Conservation (phyloP, 1,139 yeast genomes). For the Yamadazyma aaseri region DNA sequence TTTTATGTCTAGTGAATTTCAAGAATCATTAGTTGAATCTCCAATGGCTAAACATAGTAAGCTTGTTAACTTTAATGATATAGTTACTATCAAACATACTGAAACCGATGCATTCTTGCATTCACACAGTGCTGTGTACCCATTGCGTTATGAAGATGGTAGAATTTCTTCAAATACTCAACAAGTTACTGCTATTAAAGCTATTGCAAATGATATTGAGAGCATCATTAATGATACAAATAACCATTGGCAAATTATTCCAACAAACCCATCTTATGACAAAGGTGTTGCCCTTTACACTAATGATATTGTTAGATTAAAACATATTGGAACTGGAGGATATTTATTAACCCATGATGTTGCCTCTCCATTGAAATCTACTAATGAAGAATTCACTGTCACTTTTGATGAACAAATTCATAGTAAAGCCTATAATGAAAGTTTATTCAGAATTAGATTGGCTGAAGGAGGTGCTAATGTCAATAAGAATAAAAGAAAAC, state of each 20-base stretch:
- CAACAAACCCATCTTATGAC: constrained; percentile 46
- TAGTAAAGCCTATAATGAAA: constrained; percentile 57
- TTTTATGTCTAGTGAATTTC: constrained; percentile 92
- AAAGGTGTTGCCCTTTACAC: constrained; percentile 34
- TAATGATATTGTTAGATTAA: constrained; percentile 73
- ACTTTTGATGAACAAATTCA: constrained; percentile 45
- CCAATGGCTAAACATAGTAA: constrained; percentile 71
- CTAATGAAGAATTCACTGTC: constrained; percentile 89
- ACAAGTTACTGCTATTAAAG: constrained; percentile 75
- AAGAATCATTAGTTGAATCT: constrained; percentile 85
- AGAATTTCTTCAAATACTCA: constrained; percentile 94
- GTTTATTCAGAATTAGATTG: constrained; percentile 74
- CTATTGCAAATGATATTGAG: constrained; percentile 24
- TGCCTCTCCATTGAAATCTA: constrained; percentile 89
- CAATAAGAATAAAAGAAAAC: constrained; percentile 47
- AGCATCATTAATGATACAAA: constrained; percentile 58
- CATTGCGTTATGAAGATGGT: constrained; percentile 93
- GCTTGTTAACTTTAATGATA: constrained; percentile 72
- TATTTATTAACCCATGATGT: constrained; percentile 89
- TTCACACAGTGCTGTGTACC: constrained; percentile 74
- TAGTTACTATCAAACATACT: constrained; percentile 72
- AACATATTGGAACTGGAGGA: constrained; percentile 79
- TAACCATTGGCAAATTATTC: constrained; percentile 87
- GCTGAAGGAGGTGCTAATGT: constrained; percentile 26
- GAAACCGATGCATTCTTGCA: constrained; percentile 76